Evolutionary conservation across 208 protist species (phyloP), one percentile per base, ranked within the genome.

Genomic region (Crithidia fasciculata): DNA sequence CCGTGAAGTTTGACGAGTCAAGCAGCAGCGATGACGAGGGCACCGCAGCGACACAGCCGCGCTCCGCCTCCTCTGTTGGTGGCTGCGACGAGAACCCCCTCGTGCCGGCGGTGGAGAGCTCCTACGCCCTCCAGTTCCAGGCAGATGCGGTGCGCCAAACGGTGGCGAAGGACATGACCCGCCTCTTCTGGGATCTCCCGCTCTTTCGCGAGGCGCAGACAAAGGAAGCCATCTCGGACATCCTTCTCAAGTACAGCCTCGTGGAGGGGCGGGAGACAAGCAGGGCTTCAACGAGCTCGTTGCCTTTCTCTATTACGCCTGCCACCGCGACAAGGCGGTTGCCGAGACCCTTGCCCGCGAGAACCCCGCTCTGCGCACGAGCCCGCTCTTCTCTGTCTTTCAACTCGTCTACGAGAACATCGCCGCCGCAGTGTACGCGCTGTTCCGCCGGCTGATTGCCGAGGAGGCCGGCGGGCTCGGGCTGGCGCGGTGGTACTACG

Each of bases 231-330:
- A 69, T 96, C 10, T 60, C 76, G 5, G 67, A 85, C 41, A 81
- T 96, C 60, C 62, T 96, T 54, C 54, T 89, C 4, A 82, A 80
- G 47, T 95, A 90, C 81, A 90, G 88, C 61, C 2, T 93, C 10
- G 18, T 63, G 54, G 65, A 93, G 57, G 50, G 66, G 37, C 64
- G 71, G 54, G 84, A 87, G 12, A 98, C 73, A 85, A 79, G 72
- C 95, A 98, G 62, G 95, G 95, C 8, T 91, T 98, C 69, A 94
- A 98, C 70, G 96, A 98, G 63, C 71, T 98, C 40, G 81, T 94
- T 10, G 90, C 94, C 28, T 93, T 96, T 52, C 69, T 95, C 13
- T 97, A 96, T 56, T 87, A 78, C 52, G 64, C 65, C 39, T 81
- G 70, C 8, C 66, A 82, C 57, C 80, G 84, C 12, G 84, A 89